Base-by-base conservation (phyloP, 2,329 filamentous ascomycete species). In the Aspergillus latus region DNA sequence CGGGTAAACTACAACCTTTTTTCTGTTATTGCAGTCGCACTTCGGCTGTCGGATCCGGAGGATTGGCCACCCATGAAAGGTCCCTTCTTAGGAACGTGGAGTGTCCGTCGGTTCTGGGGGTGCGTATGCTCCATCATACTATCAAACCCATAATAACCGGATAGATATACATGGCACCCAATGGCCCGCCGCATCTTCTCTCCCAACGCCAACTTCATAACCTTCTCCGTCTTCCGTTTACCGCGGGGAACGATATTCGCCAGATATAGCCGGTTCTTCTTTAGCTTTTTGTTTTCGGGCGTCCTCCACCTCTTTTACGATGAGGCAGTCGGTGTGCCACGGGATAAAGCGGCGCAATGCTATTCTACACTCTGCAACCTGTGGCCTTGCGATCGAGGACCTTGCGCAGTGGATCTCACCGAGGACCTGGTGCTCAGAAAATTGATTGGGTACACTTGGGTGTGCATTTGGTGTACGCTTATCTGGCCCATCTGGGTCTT, bases 61-160 rank as follows among this genome's bases (percentile, higher is more conserved):
- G 34, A 48, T 13, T 54, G 43, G 43, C 51, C 51, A 0, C 51
- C 51, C 2, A n/a, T 54, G n/a, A 32, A 47, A 16, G 51, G 43
- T 9, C 10, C 43, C 3, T 2, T 48, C 4, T 13, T 5, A 4
- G 43, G 47, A 15, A 11, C 28, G 4, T 54, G 43, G 43, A 42
- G 11, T 5, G 10, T 48, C 7, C 43, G 51, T 7, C 43, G 29
- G n/a, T 40, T 48, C 6, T 54, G 43, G 51, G 43, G 51, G 51
- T 54, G 32, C 3, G 32, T 11, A 34, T 34, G 10, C 10, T 11
- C 32, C 32, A 34, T 34, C 32, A 4, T 34, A 16, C 21, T 21
- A 21, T 34, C 32, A 8, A 21, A 44, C 6, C 21, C 29, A 2
- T n/a, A 42, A 21, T 21, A 21, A 21, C 21, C 3, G 21, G 21